Base-by-base conservation (phyloP, 768 basidiomycete species). In the Mycena floridula region DNA sequence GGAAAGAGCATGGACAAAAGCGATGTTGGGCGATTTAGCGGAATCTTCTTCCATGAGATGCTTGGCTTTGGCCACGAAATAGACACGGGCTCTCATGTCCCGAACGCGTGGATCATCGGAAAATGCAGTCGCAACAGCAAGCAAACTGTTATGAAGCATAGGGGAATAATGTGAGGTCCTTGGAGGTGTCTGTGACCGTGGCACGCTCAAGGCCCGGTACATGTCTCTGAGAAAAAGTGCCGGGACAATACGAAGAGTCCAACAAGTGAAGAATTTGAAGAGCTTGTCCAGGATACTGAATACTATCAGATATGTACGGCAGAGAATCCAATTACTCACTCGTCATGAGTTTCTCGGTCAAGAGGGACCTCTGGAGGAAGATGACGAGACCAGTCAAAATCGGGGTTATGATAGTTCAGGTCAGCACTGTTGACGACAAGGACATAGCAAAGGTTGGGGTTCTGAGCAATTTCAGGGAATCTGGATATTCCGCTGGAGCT, bases 301-400 rank as follows among this genome's bases (percentile, higher is more conserved):
- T 5, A 9, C 38, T 40, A 47, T 35, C 16, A 25, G 18, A 3
- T 18, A 2, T 1, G 9, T n/a, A n/a, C n/a, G n/a, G n/a, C n/a
- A n/a, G n/a, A n/a, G n/a, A 20, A 16, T 7, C 22, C 20, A 9
- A 25, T 1, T 27, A 45, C 48, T 22, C 16, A 51, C 55, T 40
- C 51, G 48, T 57, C 55, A 39, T 57, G 55, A 36, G 70, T 70
- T 37, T 54, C 54, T 26, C 73, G 59, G 48, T 68, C 65, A 15
- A 76, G 58, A 24, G 64, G 67, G 12, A 73, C 70, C 9, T 58
- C 59, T 3, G 54, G 39, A 28, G 74, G 73, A 22, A 76, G 61
- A 50, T 73, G 62, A 23, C 73, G 69, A 4, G 71, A 68, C 74
- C 74, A 76, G 40, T 74, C 72, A 27, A 76, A 70, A 50, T 70